These are phyloP conservation scores for Polytolypa hystricis DNA, from an alignment of 2,329 filamentous ascomycete species.

Conservation along the genomic window DNA sequence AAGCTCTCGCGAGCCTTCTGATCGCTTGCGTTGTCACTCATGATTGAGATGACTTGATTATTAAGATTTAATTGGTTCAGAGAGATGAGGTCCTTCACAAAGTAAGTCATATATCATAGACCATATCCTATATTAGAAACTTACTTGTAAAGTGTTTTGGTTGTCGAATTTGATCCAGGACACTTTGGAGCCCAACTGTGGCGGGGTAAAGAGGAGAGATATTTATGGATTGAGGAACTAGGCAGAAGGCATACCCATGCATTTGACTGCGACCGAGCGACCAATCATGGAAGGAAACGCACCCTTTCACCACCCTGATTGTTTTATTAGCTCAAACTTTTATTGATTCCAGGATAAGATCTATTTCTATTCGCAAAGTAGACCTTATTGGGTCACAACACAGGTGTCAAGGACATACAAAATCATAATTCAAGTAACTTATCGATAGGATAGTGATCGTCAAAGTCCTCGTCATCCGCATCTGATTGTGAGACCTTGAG, in stretches of 20 bases:
- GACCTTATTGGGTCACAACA: not conserved
- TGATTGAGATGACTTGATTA: not conserved
- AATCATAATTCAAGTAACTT: not conserved
- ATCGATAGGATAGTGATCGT: not conserved
- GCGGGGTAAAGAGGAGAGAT: not conserved
- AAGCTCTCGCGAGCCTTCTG: constrained; percentile 4
- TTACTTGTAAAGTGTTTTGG: not conserved
- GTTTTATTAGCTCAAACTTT: not conserved
- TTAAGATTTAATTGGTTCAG: not conserved
- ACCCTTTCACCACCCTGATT: not conserved
- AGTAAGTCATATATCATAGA: not conserved
- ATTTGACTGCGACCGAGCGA: not conserved
- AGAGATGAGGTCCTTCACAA: not conserved
- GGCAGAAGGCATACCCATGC: not conserved
- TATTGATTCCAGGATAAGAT: not conserved
- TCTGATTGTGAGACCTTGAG: not conserved
- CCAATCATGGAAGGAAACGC: not conserved
- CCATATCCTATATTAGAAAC: not conserved
- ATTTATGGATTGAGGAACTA: not conserved
- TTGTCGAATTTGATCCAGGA: not conserved
- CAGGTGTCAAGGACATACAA: not conserved
- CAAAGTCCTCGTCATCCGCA: not conserved
- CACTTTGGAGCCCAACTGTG: not conserved
- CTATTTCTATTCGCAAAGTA: no score
- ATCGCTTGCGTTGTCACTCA: not conserved